A percentile compares a stretch with the other conserved stretches of the same genome.
Evolutionary conservation across 345 rosid species (phyloP).

Genomic region (Populus tremula): DNA sequence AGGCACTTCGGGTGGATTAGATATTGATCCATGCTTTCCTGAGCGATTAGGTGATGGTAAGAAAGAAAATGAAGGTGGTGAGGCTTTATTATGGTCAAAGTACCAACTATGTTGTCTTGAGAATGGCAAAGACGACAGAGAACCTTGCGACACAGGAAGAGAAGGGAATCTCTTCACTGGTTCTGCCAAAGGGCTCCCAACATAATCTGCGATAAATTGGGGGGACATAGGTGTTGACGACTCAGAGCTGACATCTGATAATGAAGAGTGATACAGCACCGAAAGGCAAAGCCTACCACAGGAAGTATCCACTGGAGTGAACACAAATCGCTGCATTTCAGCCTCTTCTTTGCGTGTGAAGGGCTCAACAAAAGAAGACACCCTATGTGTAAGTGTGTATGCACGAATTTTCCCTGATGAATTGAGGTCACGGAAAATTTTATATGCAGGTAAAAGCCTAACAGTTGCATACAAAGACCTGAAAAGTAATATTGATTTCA

Average conservation of each 20-base stretch:
- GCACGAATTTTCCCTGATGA: conserved; percentile 60
- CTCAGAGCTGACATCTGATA: conserved; percentile 62
- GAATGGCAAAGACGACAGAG: conserved; percentile 77
- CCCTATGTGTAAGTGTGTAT: conserved; percentile 66
- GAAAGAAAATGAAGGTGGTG: conserved; percentile 63
- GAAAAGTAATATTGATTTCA: conserved; percentile 72
- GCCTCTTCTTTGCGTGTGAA: conserved; percentile 78
- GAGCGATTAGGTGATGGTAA: conserved; percentile 84
- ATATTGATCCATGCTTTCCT: conserved; percentile 54
- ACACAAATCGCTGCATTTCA: conserved; percentile 80
- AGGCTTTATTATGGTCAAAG: conserved; percentile 58
- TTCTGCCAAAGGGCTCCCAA: conserved; percentile 94
- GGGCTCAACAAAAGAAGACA: conserved; percentile 74
- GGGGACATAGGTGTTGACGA: conserved; percentile 78
- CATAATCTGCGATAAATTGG: conserved; percentile 80
- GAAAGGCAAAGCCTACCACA: conserved; percentile 88
- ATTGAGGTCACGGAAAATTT: conserved; percentile 72
- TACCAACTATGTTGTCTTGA: conserved; percentile 91
- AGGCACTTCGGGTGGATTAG: conserved; percentile 58
- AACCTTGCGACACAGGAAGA: conserved; percentile 64
- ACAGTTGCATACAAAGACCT: conserved; percentile 82
- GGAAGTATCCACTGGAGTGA: conserved; percentile 77
- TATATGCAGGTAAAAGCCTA: conserved; percentile 89
- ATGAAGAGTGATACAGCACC: conserved; percentile 55
- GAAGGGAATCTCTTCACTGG: conserved; percentile 79